Evolutionary conservation across 2,329 filamentous ascomycete species (phyloP).

Genomic region (Bipolaris oryzae): DNA sequence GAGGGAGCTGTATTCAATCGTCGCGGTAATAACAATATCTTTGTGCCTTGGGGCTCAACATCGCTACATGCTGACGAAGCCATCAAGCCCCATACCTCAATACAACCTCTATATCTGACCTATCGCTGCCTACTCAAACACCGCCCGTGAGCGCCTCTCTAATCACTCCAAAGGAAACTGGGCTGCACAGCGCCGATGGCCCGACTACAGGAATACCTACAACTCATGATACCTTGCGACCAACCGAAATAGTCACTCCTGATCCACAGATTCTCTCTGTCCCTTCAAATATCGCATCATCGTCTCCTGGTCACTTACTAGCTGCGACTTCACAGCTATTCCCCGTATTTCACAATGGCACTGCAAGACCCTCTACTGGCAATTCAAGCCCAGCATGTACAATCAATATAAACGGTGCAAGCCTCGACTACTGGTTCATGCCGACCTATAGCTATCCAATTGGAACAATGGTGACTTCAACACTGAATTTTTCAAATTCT

Average conservation of each 20-base stretch:
- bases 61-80: slow-evolving; percentile 36
- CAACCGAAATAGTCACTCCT: slow-evolving; percentile 13
- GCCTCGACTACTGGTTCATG: slow-evolving; percentile 43
- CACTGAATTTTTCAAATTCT: slow-evolving; percentile 25
- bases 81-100: slow-evolving; percentile 40
- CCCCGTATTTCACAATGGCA: not conserved
- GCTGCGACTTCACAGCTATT: slow-evolving; percentile 1
- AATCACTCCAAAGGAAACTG: slow-evolving; percentile 1
- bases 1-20: slow-evolving; percentile 29
- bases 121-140: slow-evolving; percentile 14
- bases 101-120: slow-evolving; percentile 25
- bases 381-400: slow-evolving; percentile 35
- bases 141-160: not conserved
- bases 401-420: slow-evolving; percentile 42
- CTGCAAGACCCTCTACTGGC: slow-evolving; percentile 10
- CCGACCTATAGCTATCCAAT: slow-evolving; percentile 32
- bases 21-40: slow-evolving; percentile 25
- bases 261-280: slow-evolving; percentile 4
- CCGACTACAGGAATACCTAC: slow-evolving; percentile 6
- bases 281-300: slow-evolving; percentile 4
- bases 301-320: not conserved
- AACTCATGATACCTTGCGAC: slow-evolving; percentile 16
- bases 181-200: slow-evolving; percentile 3
- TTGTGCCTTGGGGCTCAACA: slow-evolving; percentile 27
- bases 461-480: slow-evolving; percentile 26